Evolutionary conservation across 2,329 filamentous ascomycete genomes (phyloP).

Genomic region (Aureobasidium namibiae): DNA sequence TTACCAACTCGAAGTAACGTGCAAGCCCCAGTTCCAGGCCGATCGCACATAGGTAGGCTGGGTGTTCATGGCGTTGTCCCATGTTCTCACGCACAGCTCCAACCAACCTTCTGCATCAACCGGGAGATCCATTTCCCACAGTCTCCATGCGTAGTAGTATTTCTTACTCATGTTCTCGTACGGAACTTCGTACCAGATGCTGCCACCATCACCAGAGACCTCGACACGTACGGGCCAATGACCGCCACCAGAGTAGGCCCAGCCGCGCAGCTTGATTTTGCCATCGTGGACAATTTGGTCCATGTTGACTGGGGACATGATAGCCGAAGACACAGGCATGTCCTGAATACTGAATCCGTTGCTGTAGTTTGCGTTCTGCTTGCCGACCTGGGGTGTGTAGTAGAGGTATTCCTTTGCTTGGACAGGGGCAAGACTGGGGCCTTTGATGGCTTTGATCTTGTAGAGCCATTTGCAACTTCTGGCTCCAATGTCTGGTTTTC

Average conservation of each 20-base stretch:
- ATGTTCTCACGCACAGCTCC: constrained; percentile 36
- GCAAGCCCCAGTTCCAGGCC: constrained; percentile 55
- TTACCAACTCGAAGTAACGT: constrained; percentile 50
- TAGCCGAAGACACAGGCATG: constrained; percentile 61
- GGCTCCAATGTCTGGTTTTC: constrained; percentile 49
- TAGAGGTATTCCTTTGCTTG: constrained; percentile 61
- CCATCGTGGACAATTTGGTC: constrained; percentile 55
- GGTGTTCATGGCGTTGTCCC: constrained; percentile 40
- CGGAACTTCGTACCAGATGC: constrained; percentile 56
- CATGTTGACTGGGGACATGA: constrained; percentile 55
- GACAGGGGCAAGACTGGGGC: constrained; percentile 51
- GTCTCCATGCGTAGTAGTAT: constrained; percentile 55
- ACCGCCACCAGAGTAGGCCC: constrained; percentile 37
- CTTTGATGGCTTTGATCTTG: constrained; percentile 51
- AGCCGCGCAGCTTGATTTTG: constrained; percentile 44
- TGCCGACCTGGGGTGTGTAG: constrained; percentile 60
- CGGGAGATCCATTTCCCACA: constrained; percentile 56
- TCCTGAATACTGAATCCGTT: constrained; percentile 62
- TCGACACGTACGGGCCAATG: constrained; percentile 52
- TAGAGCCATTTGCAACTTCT: constrained; percentile 57
- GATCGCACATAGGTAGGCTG: constrained; percentile 36
- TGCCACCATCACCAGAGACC: constrained; percentile 54
- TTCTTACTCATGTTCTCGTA: constrained; percentile 53
- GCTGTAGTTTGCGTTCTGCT: constrained; percentile 53
- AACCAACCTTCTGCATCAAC: constrained; percentile 44